Evolutionary conservation across 169 alveolate genomes (phyloP), one percentile per base, ranked within the genome.

Genomic region (Cryptosporidium meleagridis): DNA sequence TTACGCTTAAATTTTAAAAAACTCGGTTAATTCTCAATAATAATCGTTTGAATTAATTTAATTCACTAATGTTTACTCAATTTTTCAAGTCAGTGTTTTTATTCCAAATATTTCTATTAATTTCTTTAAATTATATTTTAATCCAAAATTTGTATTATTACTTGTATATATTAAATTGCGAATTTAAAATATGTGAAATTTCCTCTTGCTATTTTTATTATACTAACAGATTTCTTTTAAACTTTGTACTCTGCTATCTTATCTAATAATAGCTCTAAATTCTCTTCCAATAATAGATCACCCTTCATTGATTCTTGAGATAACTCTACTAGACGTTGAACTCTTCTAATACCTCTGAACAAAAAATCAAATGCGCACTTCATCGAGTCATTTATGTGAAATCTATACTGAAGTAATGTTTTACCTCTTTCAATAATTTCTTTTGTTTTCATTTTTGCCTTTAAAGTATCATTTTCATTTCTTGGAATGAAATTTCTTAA

Each of bases 271-370:
- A 80, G 18, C 33, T 80, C 75, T 62, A 80, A 65, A 62, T 65
- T 80, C 37, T 80, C 89, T 39, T 80, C 75, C 35, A 80, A 41
- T 33, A 21, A 35, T 37, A 62, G 9, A 29, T 80, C 89, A 6
- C 89, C 89, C 68, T 80, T 80, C 89, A 80, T 80, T 18, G 80
- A 59, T n/a, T 80, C 89, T 45, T 80, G 75, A 41, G 69, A 80
- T 29, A 80, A 31, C 37, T 80, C 89, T 2, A 80, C 75, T 16
- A 80, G 80, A 10, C 89, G 89, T 45, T 80, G 89, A 37, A 80
- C 89, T 44, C 75, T 80, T 41, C 89, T 80, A 62, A 65, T 48
- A 2, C 75, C 89, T 31, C 37, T 62, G 29, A 59, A 35, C 21
- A 80, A 37, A 18, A 80, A 80, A 69, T 80, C 89, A 21, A 62